Base-by-base conservation (phyloP, 768 basidiomycete species). In the Kwoniella dendrophila region DNA sequence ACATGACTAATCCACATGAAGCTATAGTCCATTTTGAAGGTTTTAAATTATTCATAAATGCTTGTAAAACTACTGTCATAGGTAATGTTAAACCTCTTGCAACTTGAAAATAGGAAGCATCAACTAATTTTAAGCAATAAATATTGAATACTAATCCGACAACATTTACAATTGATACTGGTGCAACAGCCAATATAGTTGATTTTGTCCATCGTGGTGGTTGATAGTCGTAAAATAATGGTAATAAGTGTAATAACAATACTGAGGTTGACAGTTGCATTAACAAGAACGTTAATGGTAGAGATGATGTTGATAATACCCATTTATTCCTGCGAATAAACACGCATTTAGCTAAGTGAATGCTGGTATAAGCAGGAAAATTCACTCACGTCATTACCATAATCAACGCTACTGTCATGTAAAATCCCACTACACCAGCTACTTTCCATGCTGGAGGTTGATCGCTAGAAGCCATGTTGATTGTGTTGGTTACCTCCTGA, bases 61-160 rank as follows among this genome's bases (percentile, higher is more conserved):
- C 29, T n/a, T 55, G 52, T 11, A 68, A 54, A 11, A 66, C 61
- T 8, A 69, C 64, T 2, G 68, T 69, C 57, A 69, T 59, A 26
- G 68, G 68, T 5, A 70, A 48, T 1, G 63, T 64, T 0, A 70
- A 50, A 40, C 69, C 69, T 20, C 69, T 22, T 16, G 69, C 69
- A 11, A 87, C 88, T 82, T 90, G 89, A 79, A 90, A 91, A 77
- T 88, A 91, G 0, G 87, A 86, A 2, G 89, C 88, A 58, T 90
- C 89, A 20, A 91, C 88, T 55, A 85, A 86, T 27, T 88, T 83
- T 55, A 90, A 81, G 71, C 90, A 90, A 4, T 90, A 83, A 0
- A 86, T 89, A 66, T 90, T 90, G 81, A 90, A 90, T 0, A 88
- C 84, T 3, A 91, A 82, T 1, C 89, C 88, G 41, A 69, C 55